Percentiles rank a stretch among this genome's conserved stretches.
Evolutionary conservation across 2,329 filamentous ascomycete species (phyloP).

Genomic region (Periconia digitata): DNA sequence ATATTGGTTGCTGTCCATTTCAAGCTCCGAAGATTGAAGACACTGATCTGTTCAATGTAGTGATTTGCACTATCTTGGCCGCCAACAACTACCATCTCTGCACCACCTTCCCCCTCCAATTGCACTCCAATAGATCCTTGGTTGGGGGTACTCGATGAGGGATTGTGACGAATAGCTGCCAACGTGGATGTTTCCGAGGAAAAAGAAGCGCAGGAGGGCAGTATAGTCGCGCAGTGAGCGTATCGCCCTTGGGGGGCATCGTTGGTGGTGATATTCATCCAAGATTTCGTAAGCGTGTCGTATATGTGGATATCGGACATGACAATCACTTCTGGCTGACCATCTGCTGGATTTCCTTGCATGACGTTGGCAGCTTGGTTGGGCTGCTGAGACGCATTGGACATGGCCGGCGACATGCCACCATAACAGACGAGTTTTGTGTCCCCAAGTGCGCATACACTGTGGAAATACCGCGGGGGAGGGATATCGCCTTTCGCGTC

Average conservation of each 20-base stretch:
- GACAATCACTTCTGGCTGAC: constrained; percentile 84
- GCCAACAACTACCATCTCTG: constrained; percentile 96
- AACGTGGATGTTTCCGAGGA: constrained; percentile 80
- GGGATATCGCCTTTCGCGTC: constrained; percentile 83
- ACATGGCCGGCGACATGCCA: constrained; percentile 97
- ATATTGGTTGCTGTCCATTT: constrained; percentile 92
- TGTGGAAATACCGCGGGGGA: constrained; percentile 94
- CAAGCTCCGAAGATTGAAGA: constrained; percentile 92
- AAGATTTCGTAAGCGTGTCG: constrained; percentile 78
- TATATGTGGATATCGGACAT: constrained; percentile 99
- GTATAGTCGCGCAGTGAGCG: constrained; percentile 90
- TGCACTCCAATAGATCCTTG: constrained; percentile 85
- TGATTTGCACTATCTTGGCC: constrained; percentile 97
- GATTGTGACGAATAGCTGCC: constrained; percentile 88
- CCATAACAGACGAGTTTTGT: constrained; percentile 97
- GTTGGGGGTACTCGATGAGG: constrained; percentile 77
- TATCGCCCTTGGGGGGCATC: constrained; percentile 92
- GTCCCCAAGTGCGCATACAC: constrained; percentile 88
- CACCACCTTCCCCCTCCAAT: constrained; percentile 86
- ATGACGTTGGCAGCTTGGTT: constrained; percentile 39
- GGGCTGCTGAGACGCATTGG: constrained; percentile 62
- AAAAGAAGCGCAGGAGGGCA: constrained; percentile 86
- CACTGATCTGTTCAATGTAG: constrained; percentile 98
- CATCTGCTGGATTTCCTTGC: constrained; percentile 53
- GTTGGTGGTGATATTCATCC: constrained; percentile 79